Percentiles rank a stretch among this genome's conserved stretches.
phyloP scores from a whole-genome alignment of 2,329 filamentous ascomycete genomes.

The Juglanconis oblonga region DNA sequence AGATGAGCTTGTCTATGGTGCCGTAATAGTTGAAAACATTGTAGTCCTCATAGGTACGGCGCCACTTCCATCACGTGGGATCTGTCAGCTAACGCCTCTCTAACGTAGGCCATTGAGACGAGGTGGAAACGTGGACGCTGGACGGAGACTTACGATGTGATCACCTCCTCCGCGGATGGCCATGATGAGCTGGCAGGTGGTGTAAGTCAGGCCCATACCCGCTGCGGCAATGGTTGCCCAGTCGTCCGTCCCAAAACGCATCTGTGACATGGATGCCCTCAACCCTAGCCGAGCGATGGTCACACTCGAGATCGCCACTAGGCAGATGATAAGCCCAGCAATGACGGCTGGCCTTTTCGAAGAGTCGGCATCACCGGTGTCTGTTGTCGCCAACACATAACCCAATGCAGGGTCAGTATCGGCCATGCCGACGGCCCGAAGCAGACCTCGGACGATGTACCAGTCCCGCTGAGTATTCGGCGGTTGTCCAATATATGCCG shows the following conservation, averaged over 20 bases:
- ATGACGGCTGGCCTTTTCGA: constrained; percentile 27
- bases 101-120: constrained; percentile 25
- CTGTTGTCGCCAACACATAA: constrained; percentile 20
- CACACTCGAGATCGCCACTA: constrained; percentile 26
- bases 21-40: constrained; percentile 24
- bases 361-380: constrained; percentile 23
- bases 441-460: constrained; percentile 26
- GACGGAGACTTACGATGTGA: constrained; percentile 3
- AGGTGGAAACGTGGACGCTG: neutral
- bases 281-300: constrained; percentile 27
- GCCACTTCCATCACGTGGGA: constrained; percentile 20
- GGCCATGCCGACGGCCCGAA: constrained; percentile 20
- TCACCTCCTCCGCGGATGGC: neutral
- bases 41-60: constrained; percentile 32
- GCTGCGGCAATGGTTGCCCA: constrained; percentile 30
- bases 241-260: constrained; percentile 33
- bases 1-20: constrained; percentile 23
- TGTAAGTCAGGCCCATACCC: constrained; percentile 11
- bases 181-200: constrained; percentile 3
- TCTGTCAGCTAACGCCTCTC: neutral
- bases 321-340: constrained; percentile 26
- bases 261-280: constrained; percentile 22
- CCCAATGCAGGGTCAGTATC: constrained; percentile 22
- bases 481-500: constrained; percentile 18
- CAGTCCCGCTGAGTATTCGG: constrained; percentile 24